These are phyloP conservation scores for Tolypocladium ophioglossoides DNA, from an alignment of 2,329 filamentous ascomycete species.

Conservation along the genomic window DNA sequence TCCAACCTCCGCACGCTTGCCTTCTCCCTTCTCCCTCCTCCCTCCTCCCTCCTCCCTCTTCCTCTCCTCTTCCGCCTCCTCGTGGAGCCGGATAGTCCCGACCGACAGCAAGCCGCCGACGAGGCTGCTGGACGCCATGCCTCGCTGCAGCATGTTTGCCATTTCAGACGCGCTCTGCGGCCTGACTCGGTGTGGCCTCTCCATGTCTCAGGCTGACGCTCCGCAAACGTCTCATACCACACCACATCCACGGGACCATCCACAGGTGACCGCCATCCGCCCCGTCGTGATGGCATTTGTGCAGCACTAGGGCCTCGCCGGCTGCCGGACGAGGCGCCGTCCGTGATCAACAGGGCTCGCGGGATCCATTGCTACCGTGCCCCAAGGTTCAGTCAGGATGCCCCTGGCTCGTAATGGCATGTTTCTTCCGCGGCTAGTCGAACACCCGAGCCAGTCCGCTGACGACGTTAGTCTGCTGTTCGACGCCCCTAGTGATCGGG, in stretches of 20 bases:
- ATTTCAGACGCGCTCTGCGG: neutral
- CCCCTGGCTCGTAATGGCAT: too few relatives aligned
- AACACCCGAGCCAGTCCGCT: too few relatives aligned
- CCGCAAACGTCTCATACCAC: neutral
- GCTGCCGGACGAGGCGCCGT: neutral
- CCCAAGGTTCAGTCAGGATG: too few relatives aligned
- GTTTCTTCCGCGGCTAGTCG: too few relatives aligned
- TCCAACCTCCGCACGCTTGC: neutral
- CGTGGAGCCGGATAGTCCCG: neutral
- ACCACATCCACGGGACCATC: neutral
- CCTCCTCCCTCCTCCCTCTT: neutral
- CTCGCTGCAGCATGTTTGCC: neutral
- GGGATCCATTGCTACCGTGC: neutral
- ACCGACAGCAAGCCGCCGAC: neutral
- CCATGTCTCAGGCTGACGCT: neutral
- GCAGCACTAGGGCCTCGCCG: neutral
- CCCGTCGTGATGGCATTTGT: too few relatives aligned
- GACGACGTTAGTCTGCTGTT: too few relatives aligned
- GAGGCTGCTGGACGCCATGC: neutral
- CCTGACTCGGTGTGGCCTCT: neutral
- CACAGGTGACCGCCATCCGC: neutral
- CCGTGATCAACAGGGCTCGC: neutral
- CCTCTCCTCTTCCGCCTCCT: neutral
- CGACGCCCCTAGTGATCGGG: too few relatives aligned
- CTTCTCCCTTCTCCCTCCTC: too few relatives aligned